Evolutionary conservation across 169 alveolate genomes (phyloP).

Genomic region (Eimeria zaria): DNA sequence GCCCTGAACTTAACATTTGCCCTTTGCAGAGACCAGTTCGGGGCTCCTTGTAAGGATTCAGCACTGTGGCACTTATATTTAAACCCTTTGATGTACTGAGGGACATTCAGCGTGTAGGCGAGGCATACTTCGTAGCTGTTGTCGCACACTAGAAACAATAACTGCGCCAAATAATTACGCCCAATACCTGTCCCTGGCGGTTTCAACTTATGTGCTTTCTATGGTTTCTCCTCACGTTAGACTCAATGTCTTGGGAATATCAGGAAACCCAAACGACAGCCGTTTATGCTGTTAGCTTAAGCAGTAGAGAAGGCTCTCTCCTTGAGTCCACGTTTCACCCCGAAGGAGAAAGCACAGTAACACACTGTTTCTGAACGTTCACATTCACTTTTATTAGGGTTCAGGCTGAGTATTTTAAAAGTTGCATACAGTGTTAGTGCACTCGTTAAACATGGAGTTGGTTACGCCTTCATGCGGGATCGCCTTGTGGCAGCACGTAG

Average conservation of each 20-base stretch:
- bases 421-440: neutral
- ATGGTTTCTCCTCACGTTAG: neutral
- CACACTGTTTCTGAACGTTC: neutral
- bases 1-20: neutral
- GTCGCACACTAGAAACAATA: too few species aligned
- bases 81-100: neutral
- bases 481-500: neutral
- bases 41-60: neutral
- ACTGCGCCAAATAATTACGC: too few species aligned
- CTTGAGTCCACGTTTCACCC: neutral
- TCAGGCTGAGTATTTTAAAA: neutral
- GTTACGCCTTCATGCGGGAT: neutral
- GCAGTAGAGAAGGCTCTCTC: neutral
- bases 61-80: neutral
- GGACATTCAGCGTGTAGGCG: neutral
- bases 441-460: neutral
- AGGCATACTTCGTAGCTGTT: too few species aligned
- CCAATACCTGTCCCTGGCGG: too few species aligned
- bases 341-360: neutral
- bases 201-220: neutral
- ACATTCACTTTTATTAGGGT: neutral
- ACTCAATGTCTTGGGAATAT: neutral
- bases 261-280: neutral
- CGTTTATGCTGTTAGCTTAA: neutral
- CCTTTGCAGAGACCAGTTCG: neutral